Percentiles rank a stretch among this genome's conserved stretches.
Conservation (phyloP, 2,329 filamentous ascomycete species). For the Fusarium austroafricanum region DNA sequence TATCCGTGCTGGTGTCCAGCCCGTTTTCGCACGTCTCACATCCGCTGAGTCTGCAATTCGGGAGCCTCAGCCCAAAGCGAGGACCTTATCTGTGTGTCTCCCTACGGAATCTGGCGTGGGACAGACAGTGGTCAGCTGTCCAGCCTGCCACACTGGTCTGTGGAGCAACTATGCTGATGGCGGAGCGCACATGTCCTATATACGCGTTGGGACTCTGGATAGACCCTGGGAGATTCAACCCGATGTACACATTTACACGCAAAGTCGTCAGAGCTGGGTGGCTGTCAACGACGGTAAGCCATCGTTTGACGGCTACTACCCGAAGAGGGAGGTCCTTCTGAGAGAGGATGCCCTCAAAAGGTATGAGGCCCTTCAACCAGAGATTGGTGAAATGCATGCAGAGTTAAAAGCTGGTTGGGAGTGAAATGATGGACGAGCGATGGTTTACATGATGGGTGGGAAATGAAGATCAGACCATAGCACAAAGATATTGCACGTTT, state of each 20-base stretch:
- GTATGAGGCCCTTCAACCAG: constrained; percentile 41
- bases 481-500: not conserved
- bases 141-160: constrained; percentile 54
- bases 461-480: not conserved
- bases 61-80: constrained; percentile 1
- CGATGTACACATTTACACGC: constrained; percentile 59
- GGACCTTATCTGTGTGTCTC: constrained; percentile 44
- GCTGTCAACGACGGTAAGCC: constrained; percentile 51
- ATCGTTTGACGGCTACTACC: constrained; percentile 53
- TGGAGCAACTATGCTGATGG: constrained; percentile 56
- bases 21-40: constrained; percentile 41
- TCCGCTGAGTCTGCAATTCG: constrained; percentile 20
- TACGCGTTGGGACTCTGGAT: constrained; percentile 60
- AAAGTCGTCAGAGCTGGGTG: constrained; percentile 55
- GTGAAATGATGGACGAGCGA: not conserved
- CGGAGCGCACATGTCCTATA: constrained; percentile 50
- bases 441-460: not conserved
- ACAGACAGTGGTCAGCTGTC: constrained; percentile 57
- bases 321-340: constrained; percentile 47
- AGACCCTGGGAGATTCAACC: constrained; percentile 53
- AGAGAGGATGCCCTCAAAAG: constrained; percentile 50
- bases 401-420: constrained; percentile 29
- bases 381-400: constrained; percentile 31
- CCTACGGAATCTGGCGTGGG: constrained; percentile 56
- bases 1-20: constrained; percentile 18